Conservation (phyloP, 1,139 yeast species). For the Taiozyma sp. region DNA sequence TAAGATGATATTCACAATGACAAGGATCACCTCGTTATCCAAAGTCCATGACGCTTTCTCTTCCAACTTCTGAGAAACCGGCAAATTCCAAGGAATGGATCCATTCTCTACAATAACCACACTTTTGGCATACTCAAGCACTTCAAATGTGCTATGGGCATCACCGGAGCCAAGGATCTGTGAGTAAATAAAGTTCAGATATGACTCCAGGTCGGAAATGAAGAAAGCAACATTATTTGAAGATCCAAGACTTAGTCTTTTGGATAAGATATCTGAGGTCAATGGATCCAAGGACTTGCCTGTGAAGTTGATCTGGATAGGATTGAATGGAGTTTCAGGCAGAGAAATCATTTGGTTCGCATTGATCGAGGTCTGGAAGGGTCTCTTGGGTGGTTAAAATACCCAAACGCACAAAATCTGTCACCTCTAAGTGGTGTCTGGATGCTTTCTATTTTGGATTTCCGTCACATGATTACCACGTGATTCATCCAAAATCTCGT, state of each 20-base stretch:
- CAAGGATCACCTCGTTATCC: conserved; percentile 6
- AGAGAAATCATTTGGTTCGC: conserved; percentile 4
- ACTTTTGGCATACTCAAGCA: neutral
- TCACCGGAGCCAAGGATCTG: neutral
- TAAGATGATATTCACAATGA: conserved; percentile 7
- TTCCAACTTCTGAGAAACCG: neutral
- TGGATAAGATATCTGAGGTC: conserved; percentile 3
- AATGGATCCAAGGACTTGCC: neutral
- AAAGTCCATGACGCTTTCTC: conserved; percentile 5
- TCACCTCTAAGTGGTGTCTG: neutral
- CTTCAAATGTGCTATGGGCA: conserved; percentile 1
- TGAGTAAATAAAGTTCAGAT: conserved; percentile 6
- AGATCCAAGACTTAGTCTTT: conserved; percentile 4
- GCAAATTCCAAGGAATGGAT: conserved; percentile 10
- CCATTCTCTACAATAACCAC: neutral
- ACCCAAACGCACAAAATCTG: neutral
- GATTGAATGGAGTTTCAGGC: conserved; percentile 4
- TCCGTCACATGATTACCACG: neutral
- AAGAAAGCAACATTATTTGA: neutral
- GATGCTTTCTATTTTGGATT: neutral
- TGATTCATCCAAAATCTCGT: neutral
- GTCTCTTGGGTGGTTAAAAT: neutral
- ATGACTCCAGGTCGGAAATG: conserved; percentile 9
- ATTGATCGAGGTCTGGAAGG: no score
- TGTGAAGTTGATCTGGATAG: conserved; percentile 1